Evolutionary conservation across 768 basidiomycete species (phyloP).

Genomic region (Pisolithus tinctorius): DNA sequence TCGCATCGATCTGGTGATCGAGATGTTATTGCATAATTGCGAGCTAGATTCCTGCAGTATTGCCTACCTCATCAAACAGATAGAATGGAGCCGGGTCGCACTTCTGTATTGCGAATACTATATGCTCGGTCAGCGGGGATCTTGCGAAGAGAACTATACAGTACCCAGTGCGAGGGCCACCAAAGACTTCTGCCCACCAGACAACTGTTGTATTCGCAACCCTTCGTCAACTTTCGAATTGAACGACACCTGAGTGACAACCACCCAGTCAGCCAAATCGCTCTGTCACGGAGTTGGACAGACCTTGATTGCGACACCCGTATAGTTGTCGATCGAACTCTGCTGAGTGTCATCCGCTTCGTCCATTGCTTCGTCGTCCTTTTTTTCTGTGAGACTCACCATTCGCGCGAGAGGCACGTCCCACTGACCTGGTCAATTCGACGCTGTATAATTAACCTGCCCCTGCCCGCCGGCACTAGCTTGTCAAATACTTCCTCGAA

Average conservation of each 20-base stretch:
- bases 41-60: neutral
- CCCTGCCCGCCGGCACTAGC: conserved; percentile 90
- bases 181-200: conserved; percentile 95
- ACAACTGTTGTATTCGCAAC: conserved; percentile 90
- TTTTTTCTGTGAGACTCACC: neutral
- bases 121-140: conserved; percentile 2
- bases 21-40: neutral
- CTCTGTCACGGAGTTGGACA: conserved; percentile 1
- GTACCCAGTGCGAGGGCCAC: conserved; percentile 90
- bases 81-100: conserved; percentile 99
- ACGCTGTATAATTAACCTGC: conserved; percentile 87
- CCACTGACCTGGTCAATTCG: conserved; percentile 68
- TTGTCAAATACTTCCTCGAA: conserved; percentile 97
- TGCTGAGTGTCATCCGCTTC: conserved; percentile 70
- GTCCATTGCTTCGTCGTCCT: conserved; percentile 67
- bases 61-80: conserved; percentile 88
- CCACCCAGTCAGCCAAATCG: neutral
- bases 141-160: conserved; percentile 5
- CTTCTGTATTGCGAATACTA: conserved; percentile 98
- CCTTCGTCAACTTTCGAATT: conserved; percentile 98
- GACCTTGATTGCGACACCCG: conserved; percentile 93
- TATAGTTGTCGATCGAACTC: conserved; percentile 86
- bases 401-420: neutral
- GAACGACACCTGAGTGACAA: conserved; percentile 77
- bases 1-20: conserved; percentile 78